A percentile compares a stretch with the other conserved stretches of the same genome.
Evolutionary conservation across 1,284 basidiomycete genomes (phyloP).

Genomic region (Puccinia polysora): DNA sequence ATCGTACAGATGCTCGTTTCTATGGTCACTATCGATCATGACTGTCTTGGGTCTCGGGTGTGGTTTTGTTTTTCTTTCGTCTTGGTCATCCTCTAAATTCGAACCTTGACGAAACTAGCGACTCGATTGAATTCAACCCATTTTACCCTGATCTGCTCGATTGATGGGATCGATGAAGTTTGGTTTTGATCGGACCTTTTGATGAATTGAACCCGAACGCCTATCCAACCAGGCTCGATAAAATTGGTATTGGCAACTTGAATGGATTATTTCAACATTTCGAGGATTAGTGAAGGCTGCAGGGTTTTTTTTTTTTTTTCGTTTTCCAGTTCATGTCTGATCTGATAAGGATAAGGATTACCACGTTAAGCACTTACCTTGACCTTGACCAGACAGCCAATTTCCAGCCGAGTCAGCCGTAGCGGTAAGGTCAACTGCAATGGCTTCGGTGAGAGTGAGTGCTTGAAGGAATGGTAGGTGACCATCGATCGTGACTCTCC

Average conservation of each 20-base stretch:
- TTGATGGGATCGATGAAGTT: neutral
- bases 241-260: slow-evolving; percentile 23
- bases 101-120: neutral
- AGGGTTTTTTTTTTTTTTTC: neutral
- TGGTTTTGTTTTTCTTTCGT: no score
- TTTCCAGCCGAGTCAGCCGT: neutral
- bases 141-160: slow-evolving; percentile 17
- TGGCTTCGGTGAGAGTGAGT: neutral
- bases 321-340: neutral
- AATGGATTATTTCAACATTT: neutral
- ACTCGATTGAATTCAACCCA: slow-evolving; percentile 12
- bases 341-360: no score
- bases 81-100: no score
- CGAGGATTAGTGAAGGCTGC: neutral
- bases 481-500: neutral
- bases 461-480: neutral
- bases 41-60: no score
- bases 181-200: neutral
- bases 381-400: slow-evolving; percentile 15
- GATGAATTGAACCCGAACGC: slow-evolving; percentile 8
- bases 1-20: no score
- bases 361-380: no score
- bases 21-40: no score
- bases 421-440: neutral
- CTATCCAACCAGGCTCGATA: slow-evolving; percentile 20